Evolutionary conservation across 2,329 filamentous ascomycete species (phyloP), one percentile per base, ranked within the genome.

Genomic region (Alternaria angustiovoidea): DNA sequence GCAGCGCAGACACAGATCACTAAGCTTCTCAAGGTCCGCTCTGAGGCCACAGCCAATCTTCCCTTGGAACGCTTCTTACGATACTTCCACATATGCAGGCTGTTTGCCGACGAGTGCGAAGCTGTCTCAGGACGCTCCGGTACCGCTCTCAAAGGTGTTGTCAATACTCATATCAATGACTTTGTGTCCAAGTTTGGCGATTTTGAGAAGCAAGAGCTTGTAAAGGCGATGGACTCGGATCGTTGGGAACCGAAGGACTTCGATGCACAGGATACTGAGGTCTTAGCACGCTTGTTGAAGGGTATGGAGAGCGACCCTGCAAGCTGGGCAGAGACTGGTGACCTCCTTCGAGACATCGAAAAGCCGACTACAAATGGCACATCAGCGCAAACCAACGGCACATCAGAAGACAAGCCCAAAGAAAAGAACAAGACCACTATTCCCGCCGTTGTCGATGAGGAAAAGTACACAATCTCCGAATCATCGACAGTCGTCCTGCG

Each of bases 31-130:
- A 91, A 90, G 55, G 92, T 95, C 1, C 87, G 92, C 30, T 87
- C 89, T 3, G 91, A 93, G 64, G 90, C 93, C 73, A 90, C 88
- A 46, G 85, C 87, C 2, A 86, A 86, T 28, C 81, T 94, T 9
- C 86, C 90, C 1, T 83, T 92, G 2, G 81, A 87, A 47, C 85
- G 87, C 67, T 96, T 96, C 76, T 80, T 95, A 43, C 87, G 92
- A 38, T 95, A 95, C 76, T 94, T 94, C 69, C 92, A 87, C 1
- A 84, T 96, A 34, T 95, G 94, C 70, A 83, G 93, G 7, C 87
- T 93, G 57, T 95, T 96, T 76, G 90, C 91, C 47, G 93, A 93
- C 62, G 92, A 96, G 75, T 95, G 92, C 72, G 92, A 96, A 77
- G 90, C 91, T 16, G 89, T 95, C 20, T 94, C 91, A 22, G 92